Percentiles rank a stretch among this genome's conserved stretches.
These are phyloP conservation scores for Tricholoma sp. DNA, from an alignment of 768 basidiomycete species.

Conservation along the genomic window DNA sequence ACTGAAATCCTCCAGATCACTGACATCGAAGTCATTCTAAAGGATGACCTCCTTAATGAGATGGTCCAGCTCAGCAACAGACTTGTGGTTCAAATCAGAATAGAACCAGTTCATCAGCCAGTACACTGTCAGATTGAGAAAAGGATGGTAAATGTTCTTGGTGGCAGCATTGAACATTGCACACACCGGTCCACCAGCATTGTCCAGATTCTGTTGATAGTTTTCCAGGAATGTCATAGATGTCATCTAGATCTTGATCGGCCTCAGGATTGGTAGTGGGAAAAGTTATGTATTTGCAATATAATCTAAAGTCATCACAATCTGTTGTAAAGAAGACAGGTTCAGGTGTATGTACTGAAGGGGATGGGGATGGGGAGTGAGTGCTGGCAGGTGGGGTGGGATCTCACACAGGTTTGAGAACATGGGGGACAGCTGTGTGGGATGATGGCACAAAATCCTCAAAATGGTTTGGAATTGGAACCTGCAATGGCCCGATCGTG, in stretches of 20 bases:
- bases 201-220: neutral
- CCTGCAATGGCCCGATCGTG: neutral
- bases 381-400: neutral
- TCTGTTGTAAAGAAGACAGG: conserved; percentile 7
- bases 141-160: neutral
- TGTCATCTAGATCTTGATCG: conserved; percentile 7
- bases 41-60: neutral
- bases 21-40: neutral
- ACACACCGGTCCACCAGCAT: neutral
- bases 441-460: conserved; percentile 2
- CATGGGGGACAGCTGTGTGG: conserved; percentile 2
- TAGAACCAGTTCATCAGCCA: conserved; percentile 1
- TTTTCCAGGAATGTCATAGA: conserved; percentile 10
- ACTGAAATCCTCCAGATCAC: neutral
- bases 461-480: neutral
- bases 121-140: conserved; percentile 1
- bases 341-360: neutral
- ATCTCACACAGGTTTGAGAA: neutral
- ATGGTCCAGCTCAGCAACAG: neutral
- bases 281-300: conserved; percentile 13
- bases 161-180: neutral
- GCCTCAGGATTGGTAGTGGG: conserved; percentile 16
- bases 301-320: conserved; percentile 17
- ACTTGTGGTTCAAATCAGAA: neutral
- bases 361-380: neutral